Percentiles rank a stretch among this genome's conserved stretches.
These are phyloP conservation scores for Diaporthe vaccinii DNA, from an alignment of 2,329 filamentous ascomycete species.

Conservation along the genomic window DNA sequence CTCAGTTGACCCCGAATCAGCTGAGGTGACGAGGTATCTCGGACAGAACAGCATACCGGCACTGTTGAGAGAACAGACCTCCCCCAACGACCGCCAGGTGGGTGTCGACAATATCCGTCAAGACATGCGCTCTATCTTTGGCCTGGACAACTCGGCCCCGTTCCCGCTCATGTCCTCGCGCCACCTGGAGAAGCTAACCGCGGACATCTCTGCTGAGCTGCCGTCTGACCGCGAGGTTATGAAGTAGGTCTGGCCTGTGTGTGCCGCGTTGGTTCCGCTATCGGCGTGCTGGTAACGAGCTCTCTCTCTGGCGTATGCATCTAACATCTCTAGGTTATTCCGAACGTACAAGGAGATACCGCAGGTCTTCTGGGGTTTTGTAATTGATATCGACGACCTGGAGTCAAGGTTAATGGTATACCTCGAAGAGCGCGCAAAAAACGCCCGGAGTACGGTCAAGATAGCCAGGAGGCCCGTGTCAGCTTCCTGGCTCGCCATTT, in stretches of 20 bases:
- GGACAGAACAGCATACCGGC: slow-evolving; percentile 78
- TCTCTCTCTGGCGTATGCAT: not conserved
- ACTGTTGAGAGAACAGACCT: slow-evolving; percentile 72
- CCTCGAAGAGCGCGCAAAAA: slow-evolving; percentile 73
- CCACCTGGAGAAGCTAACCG: slow-evolving; percentile 71
- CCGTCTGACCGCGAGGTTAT: slow-evolving; percentile 76
- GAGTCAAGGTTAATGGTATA: slow-evolving; percentile 76
- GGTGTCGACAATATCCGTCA: slow-evolving; percentile 69
- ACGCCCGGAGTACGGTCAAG: slow-evolving; percentile 57
- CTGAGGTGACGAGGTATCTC: slow-evolving; percentile 71
- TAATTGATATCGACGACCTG: slow-evolving; percentile 75
- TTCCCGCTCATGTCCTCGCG: slow-evolving; percentile 76
- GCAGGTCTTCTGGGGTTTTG: slow-evolving; percentile 77
- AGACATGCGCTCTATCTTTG: slow-evolving; percentile 76
- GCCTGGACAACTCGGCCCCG: slow-evolving; percentile 74
- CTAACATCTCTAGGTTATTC: slow-evolving; percentile 63
- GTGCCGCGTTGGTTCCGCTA: not conserved
- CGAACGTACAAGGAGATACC: slow-evolving; percentile 77
- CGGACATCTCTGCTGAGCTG: slow-evolving; percentile 72
- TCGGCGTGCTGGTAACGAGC: not conserved
- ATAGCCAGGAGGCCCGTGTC: slow-evolving; percentile 65
- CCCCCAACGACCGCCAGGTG: slow-evolving; percentile 64
- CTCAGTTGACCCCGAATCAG: slow-evolving; percentile 66
- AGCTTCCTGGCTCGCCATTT: slow-evolving; percentile 75
- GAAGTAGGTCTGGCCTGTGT: slow-evolving; percentile 63